Base-by-base conservation (phyloP, 192 early-diverging fungal species). In the Gonapodya prolifera region DNA sequence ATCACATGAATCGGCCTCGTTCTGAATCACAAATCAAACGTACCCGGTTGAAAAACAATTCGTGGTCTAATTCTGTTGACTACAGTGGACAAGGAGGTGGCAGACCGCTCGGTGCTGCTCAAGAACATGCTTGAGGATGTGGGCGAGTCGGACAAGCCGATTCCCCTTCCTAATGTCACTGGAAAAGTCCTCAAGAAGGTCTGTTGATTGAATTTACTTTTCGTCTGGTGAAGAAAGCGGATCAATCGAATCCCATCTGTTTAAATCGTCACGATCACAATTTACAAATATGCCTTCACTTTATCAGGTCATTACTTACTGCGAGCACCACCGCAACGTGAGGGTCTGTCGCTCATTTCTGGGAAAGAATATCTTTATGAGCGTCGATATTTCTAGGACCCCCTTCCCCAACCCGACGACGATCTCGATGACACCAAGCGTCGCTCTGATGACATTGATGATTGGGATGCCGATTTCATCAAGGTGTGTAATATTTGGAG, bases 381-480 rank as follows among this genome's bases (percentile, higher is more conserved):
- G 45, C 8, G 23, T 23, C 45, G 45, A 61, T 16, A 61, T 61
- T 61, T 61, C 23, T 61, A 89, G 70, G 94, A 95, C 84, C 91
- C 91, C 0, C 82, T 86, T 0, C 81, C 84, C 30, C 79, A 84
- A 78, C 80, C 79, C 2, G 86, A 76, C 30, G 87, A 87, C 81
- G 87, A 89, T 34, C 79, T 83, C 16, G 79, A 80, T 35, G 84
- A 87, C 70, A 81, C 78, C 35, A 89, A 87, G 33, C 85, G 86
- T 80, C 87, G 89, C 78, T 87, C 87, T 16, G 90, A 89, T 75
- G 91, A 92, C 69, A 93, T 93, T 78, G 87, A 89, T 61, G 90
- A 92, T 35, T 93, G 92, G 92, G 92, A 94, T 75, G 87, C 88
- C 80, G 87, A 89, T 80, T 93, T 88, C 74, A 90, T 94, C 82